Evolutionary conservation across 176 grass and related monocot genomes (phyloP).

Genomic region (Olyra latifolia): DNA sequence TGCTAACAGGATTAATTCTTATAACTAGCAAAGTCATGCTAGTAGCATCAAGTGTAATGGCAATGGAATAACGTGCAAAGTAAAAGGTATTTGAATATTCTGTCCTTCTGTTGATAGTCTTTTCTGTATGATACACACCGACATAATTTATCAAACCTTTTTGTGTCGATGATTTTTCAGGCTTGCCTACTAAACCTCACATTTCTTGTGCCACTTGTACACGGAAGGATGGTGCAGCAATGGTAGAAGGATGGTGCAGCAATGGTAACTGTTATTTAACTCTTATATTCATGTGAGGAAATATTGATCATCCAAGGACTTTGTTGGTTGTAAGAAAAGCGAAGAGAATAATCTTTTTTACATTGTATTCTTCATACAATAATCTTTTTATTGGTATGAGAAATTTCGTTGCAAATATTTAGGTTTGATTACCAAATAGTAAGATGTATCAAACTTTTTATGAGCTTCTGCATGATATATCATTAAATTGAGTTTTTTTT

Average conservation of each 20-base stretch:
- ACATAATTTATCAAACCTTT: not conserved
- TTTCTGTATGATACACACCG: not conserved
- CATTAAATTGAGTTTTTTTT: not conserved
- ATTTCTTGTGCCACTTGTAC: not conserved
- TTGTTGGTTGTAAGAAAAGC: not conserved
- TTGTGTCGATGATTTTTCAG: not conserved
- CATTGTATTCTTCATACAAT: not conserved
- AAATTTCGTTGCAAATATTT: not conserved
- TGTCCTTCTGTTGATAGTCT: not conserved
- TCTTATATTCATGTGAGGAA: not conserved
- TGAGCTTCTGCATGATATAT: not conserved
- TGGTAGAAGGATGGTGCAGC: not conserved
- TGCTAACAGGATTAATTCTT: not conserved
- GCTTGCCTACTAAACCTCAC: not conserved
- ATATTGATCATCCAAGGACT: not conserved
- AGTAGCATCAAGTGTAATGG: not conserved
- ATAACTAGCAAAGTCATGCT: not conserved
- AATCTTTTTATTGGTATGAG: not conserved
- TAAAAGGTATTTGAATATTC: slow-evolving; percentile 24
- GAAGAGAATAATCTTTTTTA: not conserved
- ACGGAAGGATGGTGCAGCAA: not conserved
- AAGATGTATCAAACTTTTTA: not conserved
- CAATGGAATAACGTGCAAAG: not conserved
- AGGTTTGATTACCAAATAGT: not conserved
- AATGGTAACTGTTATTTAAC: too few species aligned